These are phyloP conservation scores for Scutellaria barbata DNA, from an alignment of 257 asterid species.

Conservation along the genomic window DNA sequence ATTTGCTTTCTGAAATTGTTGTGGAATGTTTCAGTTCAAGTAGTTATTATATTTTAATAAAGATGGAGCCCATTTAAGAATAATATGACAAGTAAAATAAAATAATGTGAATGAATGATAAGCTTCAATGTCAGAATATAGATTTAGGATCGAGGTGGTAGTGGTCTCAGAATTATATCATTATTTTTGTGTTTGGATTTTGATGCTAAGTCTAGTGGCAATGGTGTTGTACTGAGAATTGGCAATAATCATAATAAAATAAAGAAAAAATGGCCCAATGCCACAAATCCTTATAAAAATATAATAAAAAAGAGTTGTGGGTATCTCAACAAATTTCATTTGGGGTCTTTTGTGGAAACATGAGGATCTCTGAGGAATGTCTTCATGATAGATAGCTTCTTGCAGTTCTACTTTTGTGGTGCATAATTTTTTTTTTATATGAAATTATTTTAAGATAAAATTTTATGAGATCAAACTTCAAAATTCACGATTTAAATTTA, in stretches of 20 bases:
- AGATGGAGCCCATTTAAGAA: constrained; percentile 44
- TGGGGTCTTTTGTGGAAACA: constrained; percentile 43
- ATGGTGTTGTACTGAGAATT: constrained; percentile 48
- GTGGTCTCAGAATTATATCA: constrained; percentile 45
- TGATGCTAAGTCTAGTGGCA: constrained; percentile 18
- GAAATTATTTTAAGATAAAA: too few relatives aligned
- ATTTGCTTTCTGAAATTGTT: too few relatives aligned
- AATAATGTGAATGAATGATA: constrained; percentile 37
- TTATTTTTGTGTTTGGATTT: constrained; percentile 40
- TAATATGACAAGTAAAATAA: constrained; percentile 20
- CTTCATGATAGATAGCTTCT: constrained; percentile 27
- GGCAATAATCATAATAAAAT: constrained; percentile 49
- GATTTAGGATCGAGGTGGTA: constrained; percentile 33
- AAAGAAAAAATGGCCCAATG: too few relatives aligned
- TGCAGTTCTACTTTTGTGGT: too few relatives aligned
- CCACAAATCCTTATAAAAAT: too few relatives aligned
- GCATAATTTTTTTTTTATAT: too few relatives aligned
- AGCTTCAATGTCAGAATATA: constrained; percentile 40
- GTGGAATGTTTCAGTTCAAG: constrained; percentile 34
- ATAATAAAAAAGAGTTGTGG: too few relatives aligned
- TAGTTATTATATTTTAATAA: constrained; percentile 37
- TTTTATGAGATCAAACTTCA: too few relatives aligned
- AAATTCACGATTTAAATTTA: too few relatives aligned
- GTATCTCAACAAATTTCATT: constrained; percentile 31
- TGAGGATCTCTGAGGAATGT: constrained; percentile 47